phyloP scores from a whole-genome alignment of 108 stramenopile genomes.

The Cyclostephanos invisitatus region DNA sequence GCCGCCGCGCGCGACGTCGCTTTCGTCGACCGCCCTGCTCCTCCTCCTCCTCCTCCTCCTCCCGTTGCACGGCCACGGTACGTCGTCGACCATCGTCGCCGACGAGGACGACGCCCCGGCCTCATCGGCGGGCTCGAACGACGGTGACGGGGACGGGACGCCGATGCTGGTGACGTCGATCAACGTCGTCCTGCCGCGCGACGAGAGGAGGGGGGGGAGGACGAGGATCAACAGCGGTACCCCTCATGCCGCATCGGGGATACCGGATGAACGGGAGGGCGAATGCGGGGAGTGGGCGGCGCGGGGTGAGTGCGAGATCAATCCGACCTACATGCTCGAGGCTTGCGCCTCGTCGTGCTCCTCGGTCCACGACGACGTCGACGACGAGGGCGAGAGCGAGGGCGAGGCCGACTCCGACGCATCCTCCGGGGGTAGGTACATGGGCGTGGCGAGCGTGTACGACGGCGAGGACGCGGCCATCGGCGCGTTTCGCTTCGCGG shows the following conservation, averaged over 20 bases:
- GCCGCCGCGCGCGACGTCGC: not conserved
- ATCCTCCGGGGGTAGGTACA: too few relatives aligned
- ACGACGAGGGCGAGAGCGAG: not conserved
- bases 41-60: not conserved
- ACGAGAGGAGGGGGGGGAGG: not conserved
- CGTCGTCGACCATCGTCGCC: not conserved
- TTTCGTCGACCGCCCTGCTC: not conserved
- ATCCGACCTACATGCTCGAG: constrained; percentile 49
- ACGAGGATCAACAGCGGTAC: not conserved
- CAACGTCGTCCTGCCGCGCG: constrained; percentile 15
- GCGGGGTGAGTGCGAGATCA: constrained; percentile 48
- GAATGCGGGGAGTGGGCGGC: constrained; percentile 40
- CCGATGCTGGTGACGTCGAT: constrained; percentile 16
- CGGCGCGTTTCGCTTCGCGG: constrained; percentile 60
- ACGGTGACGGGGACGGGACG: not conserved
- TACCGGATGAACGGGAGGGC: constrained; percentile 14
- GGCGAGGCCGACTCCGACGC: not conserved
- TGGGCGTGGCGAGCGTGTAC: constrained; percentile 24
- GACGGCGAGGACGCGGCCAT: constrained; percentile 54
- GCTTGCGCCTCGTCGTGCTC: constrained; percentile 43
- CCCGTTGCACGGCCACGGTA: not conserved
- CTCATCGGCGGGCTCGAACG: not conserved
- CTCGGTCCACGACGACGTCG: not conserved
- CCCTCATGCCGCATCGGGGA: not conserved
- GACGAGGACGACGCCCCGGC: not conserved